Conservation (phyloP, 2,329 filamentous ascomycete genomes). For the Pezizomycotina sp. region DNA sequence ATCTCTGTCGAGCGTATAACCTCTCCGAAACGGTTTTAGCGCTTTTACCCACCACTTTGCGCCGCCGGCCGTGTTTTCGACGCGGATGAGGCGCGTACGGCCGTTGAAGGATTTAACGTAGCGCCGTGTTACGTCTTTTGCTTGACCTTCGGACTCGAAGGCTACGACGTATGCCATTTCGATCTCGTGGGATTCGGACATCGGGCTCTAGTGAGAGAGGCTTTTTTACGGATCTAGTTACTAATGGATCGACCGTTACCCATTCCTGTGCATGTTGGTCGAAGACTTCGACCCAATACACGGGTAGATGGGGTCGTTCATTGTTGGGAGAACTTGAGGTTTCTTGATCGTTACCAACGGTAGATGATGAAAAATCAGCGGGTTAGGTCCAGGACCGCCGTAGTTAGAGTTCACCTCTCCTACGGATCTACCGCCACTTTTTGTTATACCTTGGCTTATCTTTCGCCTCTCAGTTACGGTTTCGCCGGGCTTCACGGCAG, state of each 20-base stretch:
- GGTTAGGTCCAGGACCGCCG: conserved; percentile 15
- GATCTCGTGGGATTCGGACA: conserved; percentile 53
- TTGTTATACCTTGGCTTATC: too few relatives aligned
- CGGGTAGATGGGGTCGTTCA: conserved; percentile 60
- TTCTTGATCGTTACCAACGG: conserved; percentile 28
- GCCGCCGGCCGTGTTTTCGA: conserved; percentile 49
- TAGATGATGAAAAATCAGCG: conserved; percentile 30
- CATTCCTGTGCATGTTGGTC: conserved; percentile 78
- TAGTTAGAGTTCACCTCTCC: conserved; percentile 15
- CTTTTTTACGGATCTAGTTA: conserved; percentile 63
- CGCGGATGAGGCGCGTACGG: conserved; percentile 66
- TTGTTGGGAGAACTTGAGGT: conserved; percentile 37
- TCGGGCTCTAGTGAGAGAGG: conserved; percentile 65
- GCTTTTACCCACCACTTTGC: conserved; percentile 38
- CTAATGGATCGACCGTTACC: conserved; percentile 72
- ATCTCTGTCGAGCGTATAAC: conserved; percentile 43
- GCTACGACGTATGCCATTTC: conserved; percentile 67
- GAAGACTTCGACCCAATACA: conserved; percentile 91
- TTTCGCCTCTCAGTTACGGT: too few relatives aligned
- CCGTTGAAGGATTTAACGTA: conserved; percentile 81
- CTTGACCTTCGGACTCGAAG: conserved; percentile 54
- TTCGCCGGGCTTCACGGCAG: too few relatives aligned
- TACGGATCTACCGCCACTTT: conserved; percentile 1
- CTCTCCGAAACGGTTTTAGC: conserved; percentile 31
- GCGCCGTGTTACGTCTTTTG: conserved; percentile 68